A percentile compares a stretch with the other conserved stretches of the same genome.
These are phyloP conservation scores for Chlorella sp. DNA, from an alignment of 139 green algal species.

Conservation along the genomic window DNA sequence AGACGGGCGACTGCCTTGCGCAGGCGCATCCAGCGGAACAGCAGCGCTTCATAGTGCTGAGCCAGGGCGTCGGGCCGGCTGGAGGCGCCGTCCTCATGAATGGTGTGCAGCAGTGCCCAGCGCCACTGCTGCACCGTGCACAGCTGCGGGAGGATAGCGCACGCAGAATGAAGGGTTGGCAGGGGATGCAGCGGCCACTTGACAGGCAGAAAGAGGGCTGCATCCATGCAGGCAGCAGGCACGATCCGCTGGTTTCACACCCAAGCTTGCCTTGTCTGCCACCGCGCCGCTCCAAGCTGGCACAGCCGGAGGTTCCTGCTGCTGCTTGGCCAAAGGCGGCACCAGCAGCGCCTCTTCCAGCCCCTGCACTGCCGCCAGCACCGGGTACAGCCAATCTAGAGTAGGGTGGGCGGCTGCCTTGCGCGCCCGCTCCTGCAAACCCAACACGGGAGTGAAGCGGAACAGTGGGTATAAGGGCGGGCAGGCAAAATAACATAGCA, in stretches of 20 bases:
- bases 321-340: neutral
- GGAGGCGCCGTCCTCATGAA: conserved; percentile 49
- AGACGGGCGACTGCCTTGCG: conserved; percentile 56
- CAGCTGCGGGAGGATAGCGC: conserved; percentile 40
- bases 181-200: no score
- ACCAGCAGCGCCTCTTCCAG: conserved; percentile 53
- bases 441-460: no score
- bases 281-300: neutral
- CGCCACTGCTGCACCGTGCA: conserved; percentile 58
- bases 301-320: no score
- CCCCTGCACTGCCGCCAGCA: conserved; percentile 48
- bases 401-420: conserved; percentile 58
- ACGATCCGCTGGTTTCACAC: no score
- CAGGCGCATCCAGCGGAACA: conserved; percentile 69
- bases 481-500: neutral
- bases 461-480: neutral
- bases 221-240: no score
- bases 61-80: neutral
- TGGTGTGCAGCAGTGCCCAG: conserved; percentile 51
- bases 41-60: conserved; percentile 58
- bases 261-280: neutral
- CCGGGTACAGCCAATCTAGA: conserved; percentile 65
- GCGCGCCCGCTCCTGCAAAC: conserved; percentile 52
- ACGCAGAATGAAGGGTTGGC: no score
- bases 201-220: no score